Evolutionary conservation across 1,284 basidiomycete species (phyloP).

Genomic region (Heterobasidion annosum): DNA sequence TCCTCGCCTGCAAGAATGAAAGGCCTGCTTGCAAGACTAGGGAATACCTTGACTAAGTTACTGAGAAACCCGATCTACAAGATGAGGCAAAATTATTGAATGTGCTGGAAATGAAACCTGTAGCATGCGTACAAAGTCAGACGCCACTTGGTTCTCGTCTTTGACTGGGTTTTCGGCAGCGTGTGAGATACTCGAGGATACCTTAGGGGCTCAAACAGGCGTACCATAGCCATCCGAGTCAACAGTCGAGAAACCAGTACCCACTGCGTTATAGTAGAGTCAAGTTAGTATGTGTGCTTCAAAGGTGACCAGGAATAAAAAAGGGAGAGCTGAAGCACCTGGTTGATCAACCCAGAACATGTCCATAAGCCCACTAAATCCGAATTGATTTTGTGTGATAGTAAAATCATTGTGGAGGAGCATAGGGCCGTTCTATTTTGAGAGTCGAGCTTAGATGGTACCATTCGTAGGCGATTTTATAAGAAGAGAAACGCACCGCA

Average conservation of each 20-base stretch:
- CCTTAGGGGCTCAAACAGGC: conserved; percentile 10
- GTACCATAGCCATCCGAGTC: conserved; percentile 50
- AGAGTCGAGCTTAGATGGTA: not conserved
- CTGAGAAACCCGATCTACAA: conserved; percentile 53
- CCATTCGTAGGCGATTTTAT: not conserved
- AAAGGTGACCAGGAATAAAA: conserved; percentile 1
- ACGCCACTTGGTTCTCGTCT: conserved; percentile 59
- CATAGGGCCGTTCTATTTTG: conserved; percentile 56
- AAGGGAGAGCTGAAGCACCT: conserved; percentile 9
- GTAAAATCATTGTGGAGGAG: conserved; percentile 40
- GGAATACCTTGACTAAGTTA: conserved; percentile 63
- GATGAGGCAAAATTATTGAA: not conserved
- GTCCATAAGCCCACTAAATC: conserved; percentile 55
- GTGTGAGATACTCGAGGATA: conserved; percentile 3
- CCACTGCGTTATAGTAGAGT: conserved; percentile 23
- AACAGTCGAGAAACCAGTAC: conserved; percentile 57
- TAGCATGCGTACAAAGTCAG: conserved; percentile 49
- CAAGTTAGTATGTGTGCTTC: not conserved
- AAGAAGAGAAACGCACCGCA: conserved; percentile 36
- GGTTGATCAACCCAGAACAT: conserved; percentile 70
- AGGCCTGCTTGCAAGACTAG: conserved; percentile 48
- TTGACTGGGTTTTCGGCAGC: conserved; percentile 28
- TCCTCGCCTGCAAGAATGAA: conserved; percentile 57
- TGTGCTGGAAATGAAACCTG: not conserved
- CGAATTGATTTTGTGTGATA: conserved; percentile 38